Evolutionary conservation across 106 monocot species (phyloP).

Genomic region (Dendrobium huoshanense): DNA sequence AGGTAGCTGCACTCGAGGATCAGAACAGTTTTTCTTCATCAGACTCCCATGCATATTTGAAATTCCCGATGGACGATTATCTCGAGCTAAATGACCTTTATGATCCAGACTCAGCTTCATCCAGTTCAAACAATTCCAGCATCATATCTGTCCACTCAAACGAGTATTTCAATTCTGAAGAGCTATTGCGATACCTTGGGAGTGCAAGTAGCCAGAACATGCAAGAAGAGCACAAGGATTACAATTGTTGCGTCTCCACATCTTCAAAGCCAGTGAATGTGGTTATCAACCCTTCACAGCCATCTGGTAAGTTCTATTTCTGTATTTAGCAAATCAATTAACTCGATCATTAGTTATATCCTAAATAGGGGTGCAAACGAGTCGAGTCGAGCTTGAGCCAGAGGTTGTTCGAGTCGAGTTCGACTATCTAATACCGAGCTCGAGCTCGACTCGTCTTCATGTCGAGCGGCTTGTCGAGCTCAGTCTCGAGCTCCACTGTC

Average conservation of each 20-base stretch:
- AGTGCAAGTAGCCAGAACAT: constrained; percentile 1
- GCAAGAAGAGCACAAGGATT: constrained; percentile 13
- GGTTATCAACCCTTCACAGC: background rate
- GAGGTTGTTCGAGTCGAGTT: too few relatives aligned
- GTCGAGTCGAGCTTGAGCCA: too few relatives aligned
- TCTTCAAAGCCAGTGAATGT: background rate
- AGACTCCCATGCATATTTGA: constrained; percentile 6
- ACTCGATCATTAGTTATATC: too few relatives aligned
- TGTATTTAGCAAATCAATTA: background rate
- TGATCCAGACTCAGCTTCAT: constrained; percentile 16
- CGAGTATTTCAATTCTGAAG: constrained; percentile 48
- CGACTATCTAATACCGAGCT: too few relatives aligned
- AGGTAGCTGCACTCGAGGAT: constrained; percentile 6
- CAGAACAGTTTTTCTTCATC: constrained; percentile 9
- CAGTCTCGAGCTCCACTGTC: too few relatives aligned
- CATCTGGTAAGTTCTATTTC: background rate
- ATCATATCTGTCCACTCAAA: constrained; percentile 24
- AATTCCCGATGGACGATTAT: constrained; percentile 22
- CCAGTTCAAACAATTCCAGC: constrained; percentile 49
- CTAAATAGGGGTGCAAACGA: too few relatives aligned
- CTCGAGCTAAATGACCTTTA: constrained; percentile 50
- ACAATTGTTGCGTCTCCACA: background rate
- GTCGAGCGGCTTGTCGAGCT: too few relatives aligned
- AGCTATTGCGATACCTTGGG: constrained; percentile 33
- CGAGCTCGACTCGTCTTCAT: too few relatives aligned